A percentile compares a stretch with the other conserved stretches of the same genome.
Conservation (phyloP, 768 basidiomycete species). For the Kwoniella sp. region DNA sequence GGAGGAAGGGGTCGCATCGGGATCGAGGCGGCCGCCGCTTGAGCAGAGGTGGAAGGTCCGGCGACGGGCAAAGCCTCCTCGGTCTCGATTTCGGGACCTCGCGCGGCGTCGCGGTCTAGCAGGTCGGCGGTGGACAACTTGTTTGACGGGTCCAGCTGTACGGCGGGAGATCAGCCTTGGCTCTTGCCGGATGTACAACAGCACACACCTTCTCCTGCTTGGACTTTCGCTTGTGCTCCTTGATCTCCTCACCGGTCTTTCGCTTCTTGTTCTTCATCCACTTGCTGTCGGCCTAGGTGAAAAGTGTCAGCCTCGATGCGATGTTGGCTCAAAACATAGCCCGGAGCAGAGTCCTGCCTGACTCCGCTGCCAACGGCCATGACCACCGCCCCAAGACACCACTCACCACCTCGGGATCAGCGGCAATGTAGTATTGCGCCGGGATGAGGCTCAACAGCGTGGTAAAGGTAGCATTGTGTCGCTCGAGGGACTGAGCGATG, state of each 20-base stretch:
- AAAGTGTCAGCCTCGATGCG: not conserved
- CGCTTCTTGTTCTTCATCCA: slow-evolving; percentile 72
- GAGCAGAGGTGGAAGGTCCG: slow-evolving; percentile 7
- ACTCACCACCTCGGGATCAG: slow-evolving; percentile 64
- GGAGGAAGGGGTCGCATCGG: slow-evolving; percentile 40
- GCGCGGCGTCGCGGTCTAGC: slow-evolving; percentile 44
- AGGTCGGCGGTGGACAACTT: slow-evolving; percentile 69
- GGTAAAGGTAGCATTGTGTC: slow-evolving; percentile 83
- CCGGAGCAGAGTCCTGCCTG: too few relatives aligned
- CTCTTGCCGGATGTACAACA: not conserved
- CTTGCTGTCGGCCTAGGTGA: slow-evolving; percentile 44
- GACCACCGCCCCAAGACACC: too few relatives aligned
- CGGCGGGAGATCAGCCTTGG: not conserved
- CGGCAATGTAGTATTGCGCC: slow-evolving; percentile 76
- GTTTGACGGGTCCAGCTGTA: slow-evolving; percentile 86
- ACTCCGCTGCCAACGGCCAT: too few relatives aligned
- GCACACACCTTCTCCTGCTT: slow-evolving; percentile 71
- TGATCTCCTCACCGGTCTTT: slow-evolving; percentile 75
- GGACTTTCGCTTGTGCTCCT: slow-evolving; percentile 83
- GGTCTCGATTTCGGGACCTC: not conserved
- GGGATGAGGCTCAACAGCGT: slow-evolving; percentile 78
- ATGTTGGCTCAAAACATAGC: too few relatives aligned
- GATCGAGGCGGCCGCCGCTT: slow-evolving; percentile 1
- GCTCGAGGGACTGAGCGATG: slow-evolving; percentile 57
- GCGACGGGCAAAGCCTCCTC: not conserved